Base-by-base conservation (phyloP, 1,139 yeast genomes). In the Taphrina populina region DNA sequence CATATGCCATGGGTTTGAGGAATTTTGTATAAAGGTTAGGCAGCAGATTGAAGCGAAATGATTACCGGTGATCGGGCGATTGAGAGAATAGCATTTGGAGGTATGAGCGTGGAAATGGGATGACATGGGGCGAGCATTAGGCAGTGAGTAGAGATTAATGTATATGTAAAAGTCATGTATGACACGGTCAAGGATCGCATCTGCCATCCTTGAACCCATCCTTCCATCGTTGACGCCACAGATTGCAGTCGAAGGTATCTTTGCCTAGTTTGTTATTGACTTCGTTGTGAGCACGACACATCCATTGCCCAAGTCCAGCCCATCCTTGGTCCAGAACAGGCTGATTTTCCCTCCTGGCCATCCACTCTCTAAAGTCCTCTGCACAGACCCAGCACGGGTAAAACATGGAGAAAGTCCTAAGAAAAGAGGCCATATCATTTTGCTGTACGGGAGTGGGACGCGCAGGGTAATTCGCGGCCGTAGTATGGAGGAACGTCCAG, bases 321-420 rank as follows among this genome's bases (percentile, higher is more conserved):
- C 86, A 88, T 8, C 81, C 78, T 10, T 71, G 73, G 21, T 49
- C 44, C 3, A 84, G 88, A 59, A 75, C 74, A 4, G 95, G 95
- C 62, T 81, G 81, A 62, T 84, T 75, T 27, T 71, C 72, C 2
- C 64, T 62, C 57, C 69, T 72, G 29, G 69, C 68, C 45, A 87
- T 74, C 70, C 86, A 88, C 24, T 71, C 70, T 57, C 80, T 77
- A 69, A 94, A 87, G 67, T 90, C 97, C 45, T 79, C 80, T 0
- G 95, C 96, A 71, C 98, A 94, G 72, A 80, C 83, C 86, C 94
- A 84, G 70, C 98, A 92, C 1, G 99, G 99, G 65, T 92, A 92
- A 46, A 90, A 75, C 61, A 82, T 80, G 3, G 95, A 82, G 68
- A 92, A 88, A 5, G 87, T 73, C 15, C 71, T 72, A 53, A 92